A percentile compares a stretch with the other conserved stretches of the same genome.
Evolutionary conservation across 257 asterid genomes (phyloP).

Genomic region (Misopates orontium): DNA sequence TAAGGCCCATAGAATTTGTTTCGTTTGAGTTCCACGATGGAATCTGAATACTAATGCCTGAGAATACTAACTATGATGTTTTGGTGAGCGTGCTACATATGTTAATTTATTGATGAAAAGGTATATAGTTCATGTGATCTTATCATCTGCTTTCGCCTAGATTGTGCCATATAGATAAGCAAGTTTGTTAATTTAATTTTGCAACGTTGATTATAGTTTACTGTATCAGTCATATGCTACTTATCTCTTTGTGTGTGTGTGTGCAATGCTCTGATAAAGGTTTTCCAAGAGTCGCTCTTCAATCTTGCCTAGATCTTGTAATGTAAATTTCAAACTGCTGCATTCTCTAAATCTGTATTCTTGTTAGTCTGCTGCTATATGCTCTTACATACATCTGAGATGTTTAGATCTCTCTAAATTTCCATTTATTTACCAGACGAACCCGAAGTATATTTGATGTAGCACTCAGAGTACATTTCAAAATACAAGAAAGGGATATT

Average conservation of each 20-base stretch:
- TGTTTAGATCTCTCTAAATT: not conserved
- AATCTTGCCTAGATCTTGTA: no score
- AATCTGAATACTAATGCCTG: not conserved
- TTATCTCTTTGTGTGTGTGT: not conserved
- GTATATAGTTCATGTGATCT: not conserved
- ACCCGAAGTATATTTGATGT: constrained; percentile 67
- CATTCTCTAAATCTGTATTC: no score
- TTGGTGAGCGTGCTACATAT: no score
- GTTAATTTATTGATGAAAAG: no score
- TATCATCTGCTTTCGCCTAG: not conserved
- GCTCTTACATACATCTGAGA: not conserved
- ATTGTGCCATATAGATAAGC: not conserved
- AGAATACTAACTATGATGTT: no score
- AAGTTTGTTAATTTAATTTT: not conserved
- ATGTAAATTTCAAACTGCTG: no score
- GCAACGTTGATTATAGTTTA: not conserved
- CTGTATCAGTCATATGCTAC: no score
- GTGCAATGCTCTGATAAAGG: not conserved
- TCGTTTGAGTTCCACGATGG: not conserved
- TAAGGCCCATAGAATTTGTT: not conserved
- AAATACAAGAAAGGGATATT: constrained; percentile 78
- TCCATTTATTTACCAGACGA: constrained; percentile 51
- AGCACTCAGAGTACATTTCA: constrained; percentile 72
- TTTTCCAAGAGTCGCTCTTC: no score
- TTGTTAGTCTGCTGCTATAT: not conserved